Base-by-base conservation (phyloP, 306 rosid genomes). In the Quercus mongolica region DNA sequence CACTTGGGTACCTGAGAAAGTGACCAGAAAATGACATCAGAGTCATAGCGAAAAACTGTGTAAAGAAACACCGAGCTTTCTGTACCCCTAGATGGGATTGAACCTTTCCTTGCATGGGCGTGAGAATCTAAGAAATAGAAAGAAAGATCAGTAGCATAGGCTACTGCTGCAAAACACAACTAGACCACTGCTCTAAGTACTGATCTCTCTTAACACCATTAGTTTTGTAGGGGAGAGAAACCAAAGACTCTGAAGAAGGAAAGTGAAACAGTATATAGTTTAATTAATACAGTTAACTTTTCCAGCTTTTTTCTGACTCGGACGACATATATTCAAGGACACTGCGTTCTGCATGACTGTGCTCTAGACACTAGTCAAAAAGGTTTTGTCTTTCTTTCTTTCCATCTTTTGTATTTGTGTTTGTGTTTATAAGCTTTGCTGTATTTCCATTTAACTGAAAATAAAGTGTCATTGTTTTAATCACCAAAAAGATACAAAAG, bases 1-100 rank as follows among this genome's bases (percentile, higher is more conserved):
- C 97, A 88, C 97, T 93, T 83, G 97, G 97, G 54, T 93, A 93
- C 96, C 97, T 93, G 97, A 85, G 92, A 91, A 88, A 91, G 82
- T 88, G 91, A 91, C 91, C 86, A 91, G 78, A 88, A 91, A 93
- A 89, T 89, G 94, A 89, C 92, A 87, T 89, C 76, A 91, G 83
- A 73, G 88, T 83, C 82, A 85, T 87, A 85, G 70, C 86, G 86
- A 74, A 74, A 73, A 78, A 68, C 86, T 26, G 87, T 82, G 81
- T 80, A 89, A 86, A 86, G 83, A 78, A 58, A 76, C 78, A 78
- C 72, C 49, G 38, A 75, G 88, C 92, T 86, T 82, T 92, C 82
- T 82, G 82, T 80, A 76, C 85, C 86, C 85, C 80, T 56, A 55
- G 75, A 84, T 77, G 56, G 77, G 44, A 78, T 87, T 76, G 7